Evolutionary conservation across 2,329 filamentous ascomycete genomes (phyloP).

Genomic region (Sclerotiophoma versabilis): DNA sequence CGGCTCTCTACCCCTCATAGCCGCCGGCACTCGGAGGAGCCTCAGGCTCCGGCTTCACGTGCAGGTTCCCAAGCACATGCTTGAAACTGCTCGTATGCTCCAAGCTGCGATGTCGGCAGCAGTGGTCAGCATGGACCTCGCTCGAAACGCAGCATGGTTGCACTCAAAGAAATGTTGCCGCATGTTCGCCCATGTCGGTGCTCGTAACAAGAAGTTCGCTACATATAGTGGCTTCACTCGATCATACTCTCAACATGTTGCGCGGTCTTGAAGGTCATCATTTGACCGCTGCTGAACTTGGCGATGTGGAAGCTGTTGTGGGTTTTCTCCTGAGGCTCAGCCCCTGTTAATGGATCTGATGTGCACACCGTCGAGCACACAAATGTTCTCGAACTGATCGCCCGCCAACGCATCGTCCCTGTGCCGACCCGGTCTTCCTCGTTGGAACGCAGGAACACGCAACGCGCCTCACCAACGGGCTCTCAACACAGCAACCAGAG

Average conservation of each 20-base stretch:
- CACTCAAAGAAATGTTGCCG: not conserved
- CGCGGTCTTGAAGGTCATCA: not conserved
- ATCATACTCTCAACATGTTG: not conserved
- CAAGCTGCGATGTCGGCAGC: not conserved
- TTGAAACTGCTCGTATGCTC: slow-evolving; percentile 4
- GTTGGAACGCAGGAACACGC: slow-evolving; percentile 17
- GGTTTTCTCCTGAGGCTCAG: slow-evolving; percentile 4
- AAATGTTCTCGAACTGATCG: slow-evolving; percentile 15
- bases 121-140: no score
- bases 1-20: slow-evolving; percentile 9
- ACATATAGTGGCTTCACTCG: not conserved
- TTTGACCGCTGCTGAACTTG: not conserved
- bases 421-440: slow-evolving; percentile 3
- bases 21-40: slow-evolving; percentile 2
- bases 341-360: slow-evolving; percentile 7
- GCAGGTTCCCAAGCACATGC: slow-evolving; percentile 7
- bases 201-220: not conserved
- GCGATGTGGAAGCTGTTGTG: not conserved
- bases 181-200: not conserved
- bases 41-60: slow-evolving; percentile 2
- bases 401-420: slow-evolving; percentile 10
- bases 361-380: not conserved
- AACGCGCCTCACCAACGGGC: slow-evolving; percentile 5
- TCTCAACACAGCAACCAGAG: slow-evolving; percentile 6
- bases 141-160: not conserved